Evolutionary conservation across 129 eudicot species (phyloP).

Genomic region (Escallonia herrerae): DNA sequence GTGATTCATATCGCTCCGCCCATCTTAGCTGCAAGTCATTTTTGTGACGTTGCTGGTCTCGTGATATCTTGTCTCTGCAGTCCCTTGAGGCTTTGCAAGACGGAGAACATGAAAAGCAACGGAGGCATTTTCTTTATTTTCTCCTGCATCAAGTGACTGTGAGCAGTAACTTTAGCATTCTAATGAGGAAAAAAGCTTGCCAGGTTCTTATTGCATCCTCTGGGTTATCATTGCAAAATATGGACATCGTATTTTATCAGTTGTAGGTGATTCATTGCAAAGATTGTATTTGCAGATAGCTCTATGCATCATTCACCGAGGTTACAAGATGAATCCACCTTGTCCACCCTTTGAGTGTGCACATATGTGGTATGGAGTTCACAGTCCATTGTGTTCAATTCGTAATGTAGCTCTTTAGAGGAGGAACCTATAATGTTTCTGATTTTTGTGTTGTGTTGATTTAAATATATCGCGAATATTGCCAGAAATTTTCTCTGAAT

Average conservation of each 20-base stretch:
- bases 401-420: too few species aligned
- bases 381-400: constrained; percentile 1
- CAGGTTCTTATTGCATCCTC: constrained; percentile 45
- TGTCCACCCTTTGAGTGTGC: constrained; percentile 96
- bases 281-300: constrained; percentile 66
- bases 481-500: too few species aligned
- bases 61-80: constrained; percentile 29
- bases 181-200: constrained; percentile 94
- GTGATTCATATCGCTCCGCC: constrained; percentile 10
- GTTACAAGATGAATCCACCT: constrained; percentile 88
- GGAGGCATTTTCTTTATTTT: constrained; percentile 75
- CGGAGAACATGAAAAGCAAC: constrained; percentile 87
- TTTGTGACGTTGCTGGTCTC: constrained; percentile 6
- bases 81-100: constrained; percentile 98
- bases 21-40: neutral
- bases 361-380: constrained; percentile 78
- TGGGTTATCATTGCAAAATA: constrained; percentile 3
- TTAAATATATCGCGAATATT: too few species aligned
- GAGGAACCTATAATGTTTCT: too few species aligned
- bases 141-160: constrained; percentile 96
- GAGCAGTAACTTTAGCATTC: constrained; percentile 86
- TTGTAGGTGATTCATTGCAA: constrained; percentile 9
- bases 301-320: constrained; percentile 78
- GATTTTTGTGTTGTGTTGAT: too few species aligned
- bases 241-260: neutral